Evolutionary conservation across 495 filamentous ascomycete genomes (phyloP).

Genomic region (Delitschia confertaspora): DNA sequence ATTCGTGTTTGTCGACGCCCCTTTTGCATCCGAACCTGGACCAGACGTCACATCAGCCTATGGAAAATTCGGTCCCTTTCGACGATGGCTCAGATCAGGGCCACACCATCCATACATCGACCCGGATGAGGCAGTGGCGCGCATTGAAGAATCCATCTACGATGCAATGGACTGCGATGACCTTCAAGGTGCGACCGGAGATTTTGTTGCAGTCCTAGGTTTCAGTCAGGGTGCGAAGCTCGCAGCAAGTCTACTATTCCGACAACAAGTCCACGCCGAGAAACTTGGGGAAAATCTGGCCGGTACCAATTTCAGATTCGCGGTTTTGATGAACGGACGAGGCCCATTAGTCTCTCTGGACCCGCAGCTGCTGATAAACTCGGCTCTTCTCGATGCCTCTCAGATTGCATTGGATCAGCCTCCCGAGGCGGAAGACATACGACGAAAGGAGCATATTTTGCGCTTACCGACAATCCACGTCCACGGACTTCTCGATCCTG

Average conservation of each 20-base stretch:
- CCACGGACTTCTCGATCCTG: no score
- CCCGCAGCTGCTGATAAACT: no score
- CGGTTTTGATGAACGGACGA: no score
- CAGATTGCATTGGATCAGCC: no score
- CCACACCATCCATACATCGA: neutral
- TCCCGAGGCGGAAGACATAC: no score
- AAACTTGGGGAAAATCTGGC: no score
- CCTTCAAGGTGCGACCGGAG: neutral
- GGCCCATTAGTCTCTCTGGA: no score
- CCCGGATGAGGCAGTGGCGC: neutral
- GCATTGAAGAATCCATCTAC: conserved; percentile 1
- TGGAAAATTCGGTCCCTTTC: neutral
- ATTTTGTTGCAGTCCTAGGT: conserved; percentile 1
- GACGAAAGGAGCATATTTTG: no score
- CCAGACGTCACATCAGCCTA: neutral
- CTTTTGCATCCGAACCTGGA: neutral
- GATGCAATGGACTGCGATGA: neutral
- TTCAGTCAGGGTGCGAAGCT: conserved; percentile 3
- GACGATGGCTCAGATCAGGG: conserved; percentile 1
- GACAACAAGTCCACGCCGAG: no score
- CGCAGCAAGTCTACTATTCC: neutral
- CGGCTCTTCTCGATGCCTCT: no score
- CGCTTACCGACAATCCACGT: no score
- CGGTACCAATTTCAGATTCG: conserved; percentile 55
- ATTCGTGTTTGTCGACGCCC: conserved; percentile 2